These are phyloP conservation scores for Seiridium unicorne DNA, from an alignment of 2,329 filamentous ascomycete species.

Conservation along the genomic window DNA sequence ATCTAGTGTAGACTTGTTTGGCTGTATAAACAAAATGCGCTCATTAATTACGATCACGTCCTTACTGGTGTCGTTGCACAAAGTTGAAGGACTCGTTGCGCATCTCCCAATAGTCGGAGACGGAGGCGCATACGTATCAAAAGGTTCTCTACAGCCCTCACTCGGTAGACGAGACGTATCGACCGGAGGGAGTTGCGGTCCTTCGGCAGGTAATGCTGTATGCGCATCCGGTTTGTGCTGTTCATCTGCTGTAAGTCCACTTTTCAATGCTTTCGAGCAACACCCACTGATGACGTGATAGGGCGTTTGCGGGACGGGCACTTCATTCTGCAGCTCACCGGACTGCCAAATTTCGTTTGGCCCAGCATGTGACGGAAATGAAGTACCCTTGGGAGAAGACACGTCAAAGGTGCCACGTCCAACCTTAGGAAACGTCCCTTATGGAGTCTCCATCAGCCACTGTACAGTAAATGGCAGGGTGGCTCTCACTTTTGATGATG, in stretches of 20 bases:
- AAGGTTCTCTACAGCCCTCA: neutral
- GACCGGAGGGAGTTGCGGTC: conserved; percentile 13
- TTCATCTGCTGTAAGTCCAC: conserved; percentile 14
- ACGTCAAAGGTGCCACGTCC: conserved; percentile 22
- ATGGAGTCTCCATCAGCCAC: conserved; percentile 30
- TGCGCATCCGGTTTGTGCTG: conserved; percentile 22
- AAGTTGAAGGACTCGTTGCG: no score
- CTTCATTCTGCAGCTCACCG: conserved; percentile 21
- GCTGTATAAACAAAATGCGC: no score
- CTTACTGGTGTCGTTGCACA: no score
- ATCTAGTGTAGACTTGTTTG: no score
- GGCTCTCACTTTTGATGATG: conserved; percentile 36
- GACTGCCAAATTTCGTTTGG: conserved; percentile 27
- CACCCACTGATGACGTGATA: conserved; percentile 5
- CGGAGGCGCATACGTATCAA: neutral
- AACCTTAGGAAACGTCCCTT: conserved; percentile 22
- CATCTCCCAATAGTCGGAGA: no score
- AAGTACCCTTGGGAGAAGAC: conserved; percentile 20
- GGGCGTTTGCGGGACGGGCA: conserved; percentile 32
- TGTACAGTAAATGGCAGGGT: conserved; percentile 29
- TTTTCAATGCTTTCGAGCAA: neutral
- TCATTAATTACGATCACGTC: neutral
- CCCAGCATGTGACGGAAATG: conserved; percentile 27
- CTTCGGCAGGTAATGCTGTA: conserved; percentile 15
- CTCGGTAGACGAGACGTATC: neutral